phyloP scores from a whole-genome alignment of 2,329 filamentous ascomycete genomes.

The Apiospora sp. region DNA sequence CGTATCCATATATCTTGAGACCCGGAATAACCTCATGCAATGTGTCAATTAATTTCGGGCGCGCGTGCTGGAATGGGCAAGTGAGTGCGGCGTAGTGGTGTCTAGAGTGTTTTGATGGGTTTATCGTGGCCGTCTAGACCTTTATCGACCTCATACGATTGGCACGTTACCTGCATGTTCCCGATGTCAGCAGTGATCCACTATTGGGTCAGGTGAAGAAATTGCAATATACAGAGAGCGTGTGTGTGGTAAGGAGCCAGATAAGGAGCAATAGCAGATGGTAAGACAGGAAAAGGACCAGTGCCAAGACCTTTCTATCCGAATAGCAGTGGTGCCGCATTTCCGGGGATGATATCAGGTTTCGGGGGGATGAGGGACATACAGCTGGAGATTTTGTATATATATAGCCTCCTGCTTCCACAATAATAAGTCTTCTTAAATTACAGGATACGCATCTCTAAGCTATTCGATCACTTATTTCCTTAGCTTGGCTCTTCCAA shows the following conservation, averaged over 20 bases:
- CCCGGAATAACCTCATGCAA: not conserved
- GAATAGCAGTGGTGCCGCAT: not conserved
- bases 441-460: not conserved
- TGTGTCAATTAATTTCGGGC: constrained; percentile 16
- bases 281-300: too few relatives aligned
- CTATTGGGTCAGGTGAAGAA: not conserved
- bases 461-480: not conserved
- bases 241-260: not conserved
- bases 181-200: constrained; percentile 12
- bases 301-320: not conserved
- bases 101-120: not conserved
- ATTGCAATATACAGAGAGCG: too few relatives aligned
- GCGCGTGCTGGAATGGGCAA: not conserved
- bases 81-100: not conserved
- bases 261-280: not conserved
- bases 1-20: too few relatives aligned
- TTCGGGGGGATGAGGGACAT: not conserved
- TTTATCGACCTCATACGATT: not conserved
- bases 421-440: not conserved
- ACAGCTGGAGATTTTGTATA: not conserved
- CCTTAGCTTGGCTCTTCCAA: not conserved
- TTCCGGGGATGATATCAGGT: not conserved
- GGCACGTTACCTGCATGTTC: constrained; percentile 15
- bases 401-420: not conserved
- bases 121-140: constrained; percentile 6